Evolutionary conservation across 2,329 filamentous ascomycete genomes (phyloP).

Genomic region (Clarireedia monteithiana): DNA sequence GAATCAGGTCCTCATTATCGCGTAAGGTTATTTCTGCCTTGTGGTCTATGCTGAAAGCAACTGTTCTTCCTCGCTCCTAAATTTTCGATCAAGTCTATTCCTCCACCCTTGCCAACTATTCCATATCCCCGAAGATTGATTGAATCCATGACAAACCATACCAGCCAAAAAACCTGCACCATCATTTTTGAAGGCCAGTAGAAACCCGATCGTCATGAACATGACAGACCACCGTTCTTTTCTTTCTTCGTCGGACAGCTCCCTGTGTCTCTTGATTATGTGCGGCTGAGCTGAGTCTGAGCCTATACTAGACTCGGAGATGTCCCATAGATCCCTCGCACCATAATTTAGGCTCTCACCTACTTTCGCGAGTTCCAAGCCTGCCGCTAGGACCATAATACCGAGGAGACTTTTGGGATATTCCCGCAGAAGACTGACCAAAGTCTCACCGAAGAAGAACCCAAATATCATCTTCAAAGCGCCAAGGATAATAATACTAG

Average conservation of each 20-base stretch:
- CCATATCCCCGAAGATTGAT: slow-evolving; percentile 30
- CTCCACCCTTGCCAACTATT: slow-evolving; percentile 11
- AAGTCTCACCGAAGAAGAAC: slow-evolving; percentile 62
- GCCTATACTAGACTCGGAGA: slow-evolving; percentile 36
- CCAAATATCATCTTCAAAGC: slow-evolving; percentile 68
- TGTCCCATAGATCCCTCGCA: slow-evolving; percentile 51
- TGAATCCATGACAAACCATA: slow-evolving; percentile 68
- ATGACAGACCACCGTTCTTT: slow-evolving; percentile 79
- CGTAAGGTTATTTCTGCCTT: not conserved
- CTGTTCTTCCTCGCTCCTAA: slow-evolving; percentile 10
- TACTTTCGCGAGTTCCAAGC: slow-evolving; percentile 78
- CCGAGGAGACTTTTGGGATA: slow-evolving; percentile 76
- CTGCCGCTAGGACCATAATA: slow-evolving; percentile 84
- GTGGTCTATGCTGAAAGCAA: not conserved
- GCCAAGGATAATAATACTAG: slow-evolving; percentile 75
- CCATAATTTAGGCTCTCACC: slow-evolving; percentile 77
- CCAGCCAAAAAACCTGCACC: slow-evolving; percentile 80
- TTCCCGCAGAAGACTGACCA: slow-evolving; percentile 60
- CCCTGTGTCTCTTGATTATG: slow-evolving; percentile 36
- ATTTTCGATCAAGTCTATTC: slow-evolving; percentile 5
- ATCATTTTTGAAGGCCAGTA: slow-evolving; percentile 85
- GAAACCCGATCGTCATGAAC: slow-evolving; percentile 75
- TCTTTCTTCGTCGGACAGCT: slow-evolving; percentile 58
- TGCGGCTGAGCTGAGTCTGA: slow-evolving; percentile 18
- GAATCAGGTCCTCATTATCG: not conserved